A percentile compares a stretch with the other conserved stretches of the same genome.
Evolutionary conservation across 805 yeast species (phyloP).

Genomic region (Candida dendrica): DNA sequence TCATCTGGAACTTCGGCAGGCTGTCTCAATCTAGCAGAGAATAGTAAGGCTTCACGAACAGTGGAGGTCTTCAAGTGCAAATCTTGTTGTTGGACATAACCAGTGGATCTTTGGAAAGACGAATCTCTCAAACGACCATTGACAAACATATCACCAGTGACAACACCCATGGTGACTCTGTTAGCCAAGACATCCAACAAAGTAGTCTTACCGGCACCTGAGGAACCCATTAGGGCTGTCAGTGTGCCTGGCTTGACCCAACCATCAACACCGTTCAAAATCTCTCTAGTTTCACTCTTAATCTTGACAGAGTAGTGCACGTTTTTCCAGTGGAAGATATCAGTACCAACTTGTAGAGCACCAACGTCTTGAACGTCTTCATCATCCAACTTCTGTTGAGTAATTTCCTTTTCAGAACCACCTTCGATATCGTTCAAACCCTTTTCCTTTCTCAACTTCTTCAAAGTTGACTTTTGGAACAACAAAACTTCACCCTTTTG

Average conservation of each 20-base stretch:
- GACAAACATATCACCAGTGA: conserved; percentile 56
- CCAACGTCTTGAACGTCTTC: conserved; percentile 16
- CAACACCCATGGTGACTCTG: conserved; percentile 63
- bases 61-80: conserved; percentile 58
- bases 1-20: conserved; percentile 40
- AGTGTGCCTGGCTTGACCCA: conserved; percentile 81
- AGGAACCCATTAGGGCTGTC: conserved; percentile 72
- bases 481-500: conserved; percentile 68
- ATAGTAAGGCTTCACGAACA: conserved; percentile 64
- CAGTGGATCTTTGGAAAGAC: conserved; percentile 54
- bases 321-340: conserved; percentile 73
- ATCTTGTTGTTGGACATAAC: conserved; percentile 76
- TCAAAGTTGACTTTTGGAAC: conserved; percentile 44
- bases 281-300: conserved; percentile 51
- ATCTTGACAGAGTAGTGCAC: conserved; percentile 65
- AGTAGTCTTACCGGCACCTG: conserved; percentile 81
- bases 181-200: conserved; percentile 64
- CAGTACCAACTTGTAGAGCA: conserved; percentile 28
- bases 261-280: conserved; percentile 63
- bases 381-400: conserved; percentile 10
- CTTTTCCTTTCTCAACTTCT: conserved; percentile 35
- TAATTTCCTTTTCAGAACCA: conserved; percentile 22
- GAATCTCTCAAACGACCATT: conserved; percentile 46
- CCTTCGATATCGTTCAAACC: conserved; percentile 20
- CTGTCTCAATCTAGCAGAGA: conserved; percentile 64